These are phyloP conservation scores for Thielaviopsis punctulata DNA, from an alignment of 2,329 filamentous ascomycete genomes.

Conservation along the genomic window DNA sequence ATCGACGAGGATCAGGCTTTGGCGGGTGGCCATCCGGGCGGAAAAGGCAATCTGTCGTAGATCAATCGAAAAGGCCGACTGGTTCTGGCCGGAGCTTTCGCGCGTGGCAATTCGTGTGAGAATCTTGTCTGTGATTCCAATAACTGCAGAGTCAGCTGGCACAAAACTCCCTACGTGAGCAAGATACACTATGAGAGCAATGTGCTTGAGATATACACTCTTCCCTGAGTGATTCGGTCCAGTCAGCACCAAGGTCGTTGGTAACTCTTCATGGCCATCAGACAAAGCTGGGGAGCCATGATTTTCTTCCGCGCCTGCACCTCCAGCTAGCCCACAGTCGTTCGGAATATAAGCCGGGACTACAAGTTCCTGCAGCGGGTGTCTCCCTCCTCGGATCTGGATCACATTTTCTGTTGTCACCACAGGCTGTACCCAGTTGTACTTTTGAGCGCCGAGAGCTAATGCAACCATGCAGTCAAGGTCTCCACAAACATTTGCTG, in stretches of 20 bases:
- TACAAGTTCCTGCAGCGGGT: conserved; percentile 72
- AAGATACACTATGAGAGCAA: conserved; percentile 78
- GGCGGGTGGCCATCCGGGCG: conserved; percentile 53
- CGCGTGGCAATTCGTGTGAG: conserved; percentile 68
- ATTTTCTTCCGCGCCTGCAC: conserved; percentile 21
- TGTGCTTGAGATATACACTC: conserved; percentile 87
- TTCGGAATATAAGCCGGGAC: conserved; percentile 73
- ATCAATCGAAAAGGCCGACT: conserved; percentile 57
- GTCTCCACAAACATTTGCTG: conserved; percentile 72
- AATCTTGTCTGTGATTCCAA: conserved; percentile 87
- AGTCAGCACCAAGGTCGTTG: conserved; percentile 56
- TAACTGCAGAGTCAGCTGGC: conserved; percentile 55
- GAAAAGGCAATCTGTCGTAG: conserved; percentile 72
- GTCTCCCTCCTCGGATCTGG: conserved; percentile 60
- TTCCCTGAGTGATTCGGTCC: conserved; percentile 96
- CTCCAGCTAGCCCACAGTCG: conserved; percentile 51
- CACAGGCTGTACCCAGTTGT: conserved; percentile 51
- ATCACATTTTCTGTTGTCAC: conserved; percentile 57
- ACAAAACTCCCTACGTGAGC: conserved; percentile 89
- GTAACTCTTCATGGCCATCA: not conserved
- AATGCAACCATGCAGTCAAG: conserved; percentile 75
- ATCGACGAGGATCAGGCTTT: conserved; percentile 75
- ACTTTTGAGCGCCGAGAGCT: conserved; percentile 56
- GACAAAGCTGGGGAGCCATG: not conserved
- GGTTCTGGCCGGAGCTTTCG: conserved; percentile 39